Conservation (phyloP, 1,284 basidiomycete genomes). For the Sporisorium sorghi region DNA sequence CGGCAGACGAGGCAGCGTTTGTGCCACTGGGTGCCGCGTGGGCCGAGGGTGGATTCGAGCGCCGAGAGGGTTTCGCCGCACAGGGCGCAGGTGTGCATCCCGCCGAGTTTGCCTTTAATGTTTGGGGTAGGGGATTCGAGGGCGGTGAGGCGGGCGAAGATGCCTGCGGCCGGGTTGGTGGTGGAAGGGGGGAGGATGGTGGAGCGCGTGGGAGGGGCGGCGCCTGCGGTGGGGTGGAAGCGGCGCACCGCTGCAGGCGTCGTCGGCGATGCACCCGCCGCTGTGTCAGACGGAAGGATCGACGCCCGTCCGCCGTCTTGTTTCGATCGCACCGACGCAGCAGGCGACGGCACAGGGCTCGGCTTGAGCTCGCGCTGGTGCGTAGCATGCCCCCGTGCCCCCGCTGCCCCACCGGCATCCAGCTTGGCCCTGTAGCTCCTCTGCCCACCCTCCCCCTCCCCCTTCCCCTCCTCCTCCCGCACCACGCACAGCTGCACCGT, state of each 20-base stretch:
- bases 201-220: conserved; percentile 48
- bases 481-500: conserved; percentile 17
- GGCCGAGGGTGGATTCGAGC: conserved; percentile 55
- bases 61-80: conserved; percentile 48
- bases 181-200: conserved; percentile 10
- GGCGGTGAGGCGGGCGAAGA: conserved; percentile 35
- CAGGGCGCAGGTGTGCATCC: conserved; percentile 50
- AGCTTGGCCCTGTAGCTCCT: conserved; percentile 25
- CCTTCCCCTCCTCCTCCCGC: neutral
- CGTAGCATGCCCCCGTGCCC: conserved; percentile 31
- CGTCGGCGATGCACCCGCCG: neutral
- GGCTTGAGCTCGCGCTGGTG: conserved; percentile 47
- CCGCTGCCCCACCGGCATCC: conserved; percentile 8
- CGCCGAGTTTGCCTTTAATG: conserved; percentile 23
- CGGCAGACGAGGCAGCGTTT: conserved; percentile 50
- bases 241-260: conserved; percentile 2
- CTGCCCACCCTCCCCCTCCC: neutral
- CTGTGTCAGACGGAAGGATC: neutral
- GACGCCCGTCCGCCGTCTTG: neutral
- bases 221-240: conserved; percentile 54
- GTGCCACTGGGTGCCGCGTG: conserved; percentile 55
- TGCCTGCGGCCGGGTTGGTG: conserved; percentile 48
- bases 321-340: conserved; percentile 16
- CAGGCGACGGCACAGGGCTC: conserved; percentile 28
- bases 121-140: conserved; percentile 20